A percentile compares a stretch with the other conserved stretches of the same genome.
Evolutionary conservation across 345 rosid genomes (phyloP).

Genomic region (Passiflora organensis): DNA sequence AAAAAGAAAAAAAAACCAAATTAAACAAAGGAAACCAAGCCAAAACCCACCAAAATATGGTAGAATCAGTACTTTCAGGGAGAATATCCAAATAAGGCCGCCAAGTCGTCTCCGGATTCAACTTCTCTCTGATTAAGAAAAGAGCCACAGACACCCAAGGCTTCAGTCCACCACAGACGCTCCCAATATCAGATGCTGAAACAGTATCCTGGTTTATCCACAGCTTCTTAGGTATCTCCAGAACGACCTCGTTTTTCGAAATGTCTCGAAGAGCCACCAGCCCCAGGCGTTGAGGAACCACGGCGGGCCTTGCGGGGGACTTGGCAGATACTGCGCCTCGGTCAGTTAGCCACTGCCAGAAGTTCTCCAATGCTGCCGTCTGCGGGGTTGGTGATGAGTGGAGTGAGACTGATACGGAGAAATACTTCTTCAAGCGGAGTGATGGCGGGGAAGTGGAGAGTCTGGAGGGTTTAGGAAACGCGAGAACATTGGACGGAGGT

Average conservation of each 20-base stretch:
- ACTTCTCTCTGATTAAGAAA: conserved; percentile 74
- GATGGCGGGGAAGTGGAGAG: conserved; percentile 16
- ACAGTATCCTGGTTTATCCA: conserved; percentile 88
- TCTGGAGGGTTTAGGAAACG: conserved; percentile 14
- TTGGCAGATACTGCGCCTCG: conserved; percentile 57
- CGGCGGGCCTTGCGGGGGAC: conserved; percentile 50
- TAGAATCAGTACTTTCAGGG: conserved; percentile 69
- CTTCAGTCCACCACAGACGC: conserved; percentile 63
- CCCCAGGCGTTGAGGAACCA: conserved; percentile 69
- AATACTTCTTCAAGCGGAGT: conserved; percentile 21
- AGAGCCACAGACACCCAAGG: conserved; percentile 88
- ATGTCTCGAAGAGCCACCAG: conserved; percentile 72
- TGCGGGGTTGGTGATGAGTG: conserved; percentile 16
- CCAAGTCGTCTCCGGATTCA: conserved; percentile 54
- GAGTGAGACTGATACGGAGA: conserved; percentile 14
- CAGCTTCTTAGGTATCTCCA: conserved; percentile 73
- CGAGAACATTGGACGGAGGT: conserved; percentile 10
- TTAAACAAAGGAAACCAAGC: conserved; percentile 13
- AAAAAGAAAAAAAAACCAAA: neutral
- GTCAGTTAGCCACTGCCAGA: conserved; percentile 80
- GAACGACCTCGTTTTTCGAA: conserved; percentile 68
- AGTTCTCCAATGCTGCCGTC: conserved; percentile 36
- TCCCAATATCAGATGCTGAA: conserved; percentile 71
- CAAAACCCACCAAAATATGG: conserved; percentile 81
- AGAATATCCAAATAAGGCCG: conserved; percentile 73